Evolutionary conservation across 2,329 filamentous ascomycete species (phyloP).

Genomic region (Tolypocladium tropicale): DNA sequence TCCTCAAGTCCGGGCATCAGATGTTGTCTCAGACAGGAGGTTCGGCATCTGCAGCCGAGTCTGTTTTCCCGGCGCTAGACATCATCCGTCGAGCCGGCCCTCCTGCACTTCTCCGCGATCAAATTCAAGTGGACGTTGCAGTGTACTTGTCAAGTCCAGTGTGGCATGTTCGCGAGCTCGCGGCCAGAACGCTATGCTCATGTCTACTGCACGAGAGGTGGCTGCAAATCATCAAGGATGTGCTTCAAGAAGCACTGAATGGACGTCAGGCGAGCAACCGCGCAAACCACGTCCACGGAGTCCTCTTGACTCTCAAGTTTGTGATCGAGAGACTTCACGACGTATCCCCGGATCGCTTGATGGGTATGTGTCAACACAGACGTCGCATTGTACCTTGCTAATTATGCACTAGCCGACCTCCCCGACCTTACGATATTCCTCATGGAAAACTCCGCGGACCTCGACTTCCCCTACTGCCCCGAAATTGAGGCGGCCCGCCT

Average conservation of each 20-base stretch:
- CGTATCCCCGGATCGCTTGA: conserved; percentile 31
- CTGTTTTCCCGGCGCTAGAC: conserved; percentile 74
- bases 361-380: conserved; percentile 22
- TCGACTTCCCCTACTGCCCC: conserved; percentile 18
- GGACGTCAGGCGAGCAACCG: conserved; percentile 15
- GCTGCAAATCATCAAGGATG: conserved; percentile 27
- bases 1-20: conserved; percentile 45
- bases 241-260: conserved; percentile 22
- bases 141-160: conserved; percentile 57
- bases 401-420: conserved; percentile 15
- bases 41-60: conserved; percentile 44
- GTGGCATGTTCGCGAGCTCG: conserved; percentile 77
- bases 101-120: conserved; percentile 42
- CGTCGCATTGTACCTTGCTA: background rate
- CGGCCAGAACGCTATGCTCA: conserved; percentile 60
- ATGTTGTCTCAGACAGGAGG: conserved; percentile 27
- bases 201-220: conserved; percentile 45
- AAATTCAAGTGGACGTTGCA: conserved; percentile 48
- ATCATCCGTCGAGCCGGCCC: conserved; percentile 64
- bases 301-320: conserved; percentile 45
- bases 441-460: conserved; percentile 12
- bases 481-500: conserved; percentile 36
- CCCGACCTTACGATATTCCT: conserved; percentile 20
- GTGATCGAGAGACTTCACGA: conserved; percentile 43
- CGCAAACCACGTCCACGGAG: conserved; percentile 48